Evolutionary conservation across 2,329 filamentous ascomycete species (phyloP).

Genomic region (Xylariaceae sp.): DNA sequence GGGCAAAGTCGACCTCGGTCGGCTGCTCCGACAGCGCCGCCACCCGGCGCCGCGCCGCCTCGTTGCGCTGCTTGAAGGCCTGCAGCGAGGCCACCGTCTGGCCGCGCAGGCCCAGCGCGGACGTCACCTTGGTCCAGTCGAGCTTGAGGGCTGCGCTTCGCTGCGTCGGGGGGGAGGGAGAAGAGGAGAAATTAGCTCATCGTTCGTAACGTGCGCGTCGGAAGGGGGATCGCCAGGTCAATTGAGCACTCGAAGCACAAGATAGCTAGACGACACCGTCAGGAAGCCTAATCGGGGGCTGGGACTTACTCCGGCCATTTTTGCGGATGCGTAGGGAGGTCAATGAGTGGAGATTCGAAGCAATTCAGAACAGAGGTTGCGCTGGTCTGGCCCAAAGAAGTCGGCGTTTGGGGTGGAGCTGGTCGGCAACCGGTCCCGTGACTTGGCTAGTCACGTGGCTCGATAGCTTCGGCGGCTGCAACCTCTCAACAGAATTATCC

Average conservation of each 20-base stretch:
- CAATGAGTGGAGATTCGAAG: conserved; percentile 39
- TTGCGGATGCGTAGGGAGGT: conserved; percentile 40
- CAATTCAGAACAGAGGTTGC: conserved; percentile 40
- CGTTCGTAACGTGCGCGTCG: conserved; percentile 3
- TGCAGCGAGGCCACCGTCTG: conserved; percentile 87
- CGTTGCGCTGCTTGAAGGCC: conserved; percentile 99
- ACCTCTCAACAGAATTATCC: too few species aligned
- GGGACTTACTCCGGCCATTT: conserved; percentile 62
- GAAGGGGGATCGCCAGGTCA: conserved; percentile 20
- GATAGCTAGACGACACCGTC: neutral
- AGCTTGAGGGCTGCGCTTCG: conserved; percentile 98
- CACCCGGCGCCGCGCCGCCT: conserved; percentile 93
- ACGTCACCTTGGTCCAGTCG: conserved; percentile 95
- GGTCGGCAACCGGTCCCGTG: conserved; percentile 10
- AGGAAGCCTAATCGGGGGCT: neutral
- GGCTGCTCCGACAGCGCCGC: conserved; percentile 75
- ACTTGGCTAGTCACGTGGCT: conserved; percentile 17
- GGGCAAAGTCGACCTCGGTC: conserved; percentile 81
- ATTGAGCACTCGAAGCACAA: conserved; percentile 11
- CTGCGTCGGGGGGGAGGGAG: conserved; percentile 51
- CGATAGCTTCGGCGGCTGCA: too few species aligned
- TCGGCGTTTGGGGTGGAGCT: conserved; percentile 15
- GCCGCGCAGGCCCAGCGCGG: conserved; percentile 91
- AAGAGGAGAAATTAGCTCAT: conserved; percentile 49
- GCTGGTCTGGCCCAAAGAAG: conserved; percentile 36